Conservation (phyloP, 257 asterid species). For the Fraxinus cuspidata region DNA sequence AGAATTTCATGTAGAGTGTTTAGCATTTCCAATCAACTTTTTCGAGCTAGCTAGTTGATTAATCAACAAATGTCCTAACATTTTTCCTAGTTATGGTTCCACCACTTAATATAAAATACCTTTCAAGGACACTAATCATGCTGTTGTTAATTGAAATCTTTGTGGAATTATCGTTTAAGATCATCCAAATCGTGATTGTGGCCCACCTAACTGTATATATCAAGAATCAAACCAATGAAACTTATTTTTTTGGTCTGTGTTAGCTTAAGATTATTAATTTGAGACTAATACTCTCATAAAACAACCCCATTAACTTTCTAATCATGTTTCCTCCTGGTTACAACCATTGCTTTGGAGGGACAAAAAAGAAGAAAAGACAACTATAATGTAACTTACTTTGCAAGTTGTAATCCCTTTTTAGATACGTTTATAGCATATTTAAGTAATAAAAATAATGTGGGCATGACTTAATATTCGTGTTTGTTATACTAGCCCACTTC, state of each 20-base stretch:
- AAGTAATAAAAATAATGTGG: slow-evolving; percentile 39
- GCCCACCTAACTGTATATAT: slow-evolving; percentile 41
- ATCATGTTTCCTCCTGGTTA: slow-evolving; percentile 36
- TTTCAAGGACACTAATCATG: slow-evolving; percentile 36
- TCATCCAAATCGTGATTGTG: slow-evolving; percentile 42
- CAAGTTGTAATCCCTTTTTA: slow-evolving; percentile 38
- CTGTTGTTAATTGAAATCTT: slow-evolving; percentile 42
- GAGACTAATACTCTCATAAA: slow-evolving; percentile 26
- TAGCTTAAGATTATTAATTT: slow-evolving; percentile 24
- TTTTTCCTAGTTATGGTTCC: slow-evolving; percentile 30
- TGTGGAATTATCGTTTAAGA: slow-evolving; percentile 49
- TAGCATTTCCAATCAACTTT: slow-evolving; percentile 28
- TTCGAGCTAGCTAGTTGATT: slow-evolving; percentile 18
- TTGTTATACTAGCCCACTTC: neutral
- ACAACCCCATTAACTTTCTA: slow-evolving; percentile 41
- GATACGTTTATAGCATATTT: slow-evolving; percentile 31
- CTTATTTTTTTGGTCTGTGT: slow-evolving; percentile 1
- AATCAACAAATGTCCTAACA: slow-evolving; percentile 36
- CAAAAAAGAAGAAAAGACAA: slow-evolving; percentile 35
- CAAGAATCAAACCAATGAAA: slow-evolving; percentile 37
- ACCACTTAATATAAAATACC: slow-evolving; percentile 36
- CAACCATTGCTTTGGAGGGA: slow-evolving; percentile 47
- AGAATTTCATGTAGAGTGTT: neutral
- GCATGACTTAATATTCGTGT: slow-evolving; percentile 25
- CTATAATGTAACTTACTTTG: slow-evolving; percentile 35